Evolutionary conservation across 2,329 filamentous ascomycete genomes (phyloP), one percentile per base, ranked within the genome.

Genomic region (Colletotrichum acutatum): DNA sequence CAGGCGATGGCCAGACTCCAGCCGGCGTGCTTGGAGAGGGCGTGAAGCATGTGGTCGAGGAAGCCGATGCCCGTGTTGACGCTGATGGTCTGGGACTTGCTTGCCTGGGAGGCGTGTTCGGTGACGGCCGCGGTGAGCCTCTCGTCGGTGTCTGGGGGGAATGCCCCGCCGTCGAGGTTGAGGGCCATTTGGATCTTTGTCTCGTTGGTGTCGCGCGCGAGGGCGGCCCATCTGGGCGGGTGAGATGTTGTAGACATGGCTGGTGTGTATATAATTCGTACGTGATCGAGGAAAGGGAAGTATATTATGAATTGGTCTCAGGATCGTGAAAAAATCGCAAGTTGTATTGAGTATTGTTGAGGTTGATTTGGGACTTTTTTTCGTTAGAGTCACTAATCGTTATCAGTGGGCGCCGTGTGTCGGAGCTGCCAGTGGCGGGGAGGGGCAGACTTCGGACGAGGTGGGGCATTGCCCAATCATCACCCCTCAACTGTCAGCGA

Each of bases 1-100:
- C 95, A 97, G 76, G 91, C 88, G 70, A 99, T 86, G 37, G 91
- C 91, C 78, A 99, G 84, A 85, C 93, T 97, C 97, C 96, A 98
- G 75, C 97, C 96, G 6, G 94, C 92, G 84, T 99, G 97, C 85
- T 99, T 98, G 63, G 97, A 94, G 68, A 98, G 89, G 6, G 97
- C 97, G 84, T 99, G 97, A 63, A 98, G 89, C 96, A 99, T 98
- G 87, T 99, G 97, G 86, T 99, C 97, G 69, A 99, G 88, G 84
- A 99, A 99, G 72, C 97, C 97, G 83, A 99, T 97, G 76, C 97
- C 97, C 0, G 96, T 98, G 87, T 94, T 92, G 76, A 98, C 89
- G 80, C 91, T 91, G 81, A 98, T 98, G 74, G 91, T 91, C 84
- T 98, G 97, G 54, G 92, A 94, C 77, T 93, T 91, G 77, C 94